Conservation (phyloP, 257 asterid genomes). For the Striga asiatica region DNA sequence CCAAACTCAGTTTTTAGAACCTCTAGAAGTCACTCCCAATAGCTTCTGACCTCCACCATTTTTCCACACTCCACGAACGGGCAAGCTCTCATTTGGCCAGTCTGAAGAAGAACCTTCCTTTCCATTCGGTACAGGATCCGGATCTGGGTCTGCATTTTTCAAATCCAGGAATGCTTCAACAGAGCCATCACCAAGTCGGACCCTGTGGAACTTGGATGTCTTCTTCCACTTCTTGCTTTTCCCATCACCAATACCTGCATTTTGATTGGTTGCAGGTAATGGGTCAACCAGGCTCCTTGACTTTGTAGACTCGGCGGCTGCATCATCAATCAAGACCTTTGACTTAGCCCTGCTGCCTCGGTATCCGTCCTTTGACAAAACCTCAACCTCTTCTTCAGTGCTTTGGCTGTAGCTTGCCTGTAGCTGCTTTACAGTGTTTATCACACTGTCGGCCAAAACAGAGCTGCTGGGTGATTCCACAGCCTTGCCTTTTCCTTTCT, state of each 20-base stretch:
- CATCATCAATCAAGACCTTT: slow-evolving; percentile 26
- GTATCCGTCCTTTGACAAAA: slow-evolving; percentile 78
- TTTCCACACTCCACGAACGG: slow-evolving; percentile 79
- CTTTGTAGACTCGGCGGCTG: slow-evolving; percentile 26
- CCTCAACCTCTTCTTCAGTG: slow-evolving; percentile 57
- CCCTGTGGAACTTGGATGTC: slow-evolving; percentile 71
- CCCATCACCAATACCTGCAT: slow-evolving; percentile 28
- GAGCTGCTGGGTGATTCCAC: slow-evolving; percentile 28
- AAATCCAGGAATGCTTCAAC: slow-evolving; percentile 45
- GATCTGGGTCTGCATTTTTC: slow-evolving; percentile 32
- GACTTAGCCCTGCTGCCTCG: slow-evolving; percentile 50
- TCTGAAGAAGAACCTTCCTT: slow-evolving; percentile 22
- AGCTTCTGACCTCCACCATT: slow-evolving; percentile 88
- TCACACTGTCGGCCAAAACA: slow-evolving; percentile 36
- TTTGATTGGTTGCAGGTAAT: slow-evolving; percentile 24
- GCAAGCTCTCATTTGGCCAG: slow-evolving; percentile 32
- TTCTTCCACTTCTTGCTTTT: slow-evolving; percentile 70
- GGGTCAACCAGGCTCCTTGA: slow-evolving; percentile 25
- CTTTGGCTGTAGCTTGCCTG: slow-evolving; percentile 42
- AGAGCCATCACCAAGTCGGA: slow-evolving; percentile 77
- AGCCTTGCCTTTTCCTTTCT: slow-evolving; percentile 56
- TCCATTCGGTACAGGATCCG: slow-evolving; percentile 37
- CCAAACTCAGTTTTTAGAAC: slow-evolving; percentile 27
- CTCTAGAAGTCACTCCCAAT: slow-evolving; percentile 30
- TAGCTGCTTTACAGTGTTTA: slow-evolving; percentile 46